Evolutionary conservation across 148 eudicot species (phyloP).

Genomic region (Persicaria tinctoria): DNA sequence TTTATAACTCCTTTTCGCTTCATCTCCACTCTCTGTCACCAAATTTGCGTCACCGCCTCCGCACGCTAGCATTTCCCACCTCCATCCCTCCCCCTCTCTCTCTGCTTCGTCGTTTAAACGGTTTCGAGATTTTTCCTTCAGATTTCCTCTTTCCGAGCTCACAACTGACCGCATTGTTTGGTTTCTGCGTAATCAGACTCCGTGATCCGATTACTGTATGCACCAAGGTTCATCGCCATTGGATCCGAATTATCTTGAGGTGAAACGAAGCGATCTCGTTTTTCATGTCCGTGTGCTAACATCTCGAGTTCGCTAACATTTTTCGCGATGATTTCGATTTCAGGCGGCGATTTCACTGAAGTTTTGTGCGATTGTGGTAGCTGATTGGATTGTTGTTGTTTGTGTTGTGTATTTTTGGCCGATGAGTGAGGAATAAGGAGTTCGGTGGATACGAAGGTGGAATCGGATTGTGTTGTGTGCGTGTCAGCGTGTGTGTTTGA

Average conservation of each 20-base stretch:
- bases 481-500: background rate
- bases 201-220: background rate
- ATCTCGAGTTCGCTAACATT: background rate
- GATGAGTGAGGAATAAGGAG: background rate
- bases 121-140: constrained; percentile 9
- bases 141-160: constrained; percentile 8
- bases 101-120: constrained; percentile 3
- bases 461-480: background rate
- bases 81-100: background rate
- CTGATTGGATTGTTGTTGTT: background rate
- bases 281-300: background rate
- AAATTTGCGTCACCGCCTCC: background rate
- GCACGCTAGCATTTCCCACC: background rate
- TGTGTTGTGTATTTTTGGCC: background rate
- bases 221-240: background rate
- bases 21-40: constrained; percentile 5
- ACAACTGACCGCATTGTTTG: background rate
- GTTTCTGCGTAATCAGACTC: background rate
- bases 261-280: background rate
- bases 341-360: background rate
- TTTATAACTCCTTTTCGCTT: background rate
- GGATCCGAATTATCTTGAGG: constrained; percentile 7
- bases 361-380: background rate
- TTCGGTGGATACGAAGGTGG: background rate
- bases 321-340: background rate